Percentiles rank a stretch among this genome's conserved stretches.
These are phyloP conservation scores for Hymenoscyphus albidus DNA, from an alignment of 2,329 filamentous ascomycete genomes.

Conservation along the genomic window DNA sequence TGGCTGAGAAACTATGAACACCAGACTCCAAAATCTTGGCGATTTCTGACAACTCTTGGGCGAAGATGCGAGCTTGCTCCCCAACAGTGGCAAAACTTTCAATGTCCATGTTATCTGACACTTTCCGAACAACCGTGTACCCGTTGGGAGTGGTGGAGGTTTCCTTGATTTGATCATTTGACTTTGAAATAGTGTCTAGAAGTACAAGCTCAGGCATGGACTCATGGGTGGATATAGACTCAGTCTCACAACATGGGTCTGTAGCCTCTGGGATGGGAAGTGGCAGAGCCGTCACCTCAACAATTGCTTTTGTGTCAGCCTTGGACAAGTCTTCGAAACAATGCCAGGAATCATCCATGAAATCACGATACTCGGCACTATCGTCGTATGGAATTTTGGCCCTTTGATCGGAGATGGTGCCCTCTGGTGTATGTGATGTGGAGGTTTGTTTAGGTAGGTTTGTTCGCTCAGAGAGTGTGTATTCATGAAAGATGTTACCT, in stretches of 20 bases:
- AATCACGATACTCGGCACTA: conserved; percentile 6
- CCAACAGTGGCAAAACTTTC: not conserved
- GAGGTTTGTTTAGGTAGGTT: not conserved
- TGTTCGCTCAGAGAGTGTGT: not conserved
- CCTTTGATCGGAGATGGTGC: not conserved
- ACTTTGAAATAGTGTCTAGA: not conserved
- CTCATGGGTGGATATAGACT: not conserved
- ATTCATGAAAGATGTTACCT: conserved; percentile 1
- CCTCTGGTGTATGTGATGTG: not conserved
- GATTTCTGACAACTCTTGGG: conserved; percentile 4
- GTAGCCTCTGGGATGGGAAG: not conserved
- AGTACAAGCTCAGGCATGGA: not conserved
- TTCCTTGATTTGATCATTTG: not conserved
- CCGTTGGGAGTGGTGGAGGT: not conserved
- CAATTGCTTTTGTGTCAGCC: not conserved
- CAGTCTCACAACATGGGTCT: not conserved
- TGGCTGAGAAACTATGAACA: not conserved
- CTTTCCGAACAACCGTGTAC: not conserved
- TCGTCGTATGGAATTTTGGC: conserved; percentile 8
- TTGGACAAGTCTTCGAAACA: conserved; percentile 4
- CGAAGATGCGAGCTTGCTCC: conserved; percentile 1
- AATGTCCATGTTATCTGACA: not conserved
- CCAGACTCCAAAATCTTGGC: conserved; percentile 2
- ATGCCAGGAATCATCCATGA: conserved; percentile 8
- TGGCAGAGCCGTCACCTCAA: not conserved